These are phyloP conservation scores for Xylaria castorea DNA, from an alignment of 495 filamentous ascomycete species.

Conservation along the genomic window DNA sequence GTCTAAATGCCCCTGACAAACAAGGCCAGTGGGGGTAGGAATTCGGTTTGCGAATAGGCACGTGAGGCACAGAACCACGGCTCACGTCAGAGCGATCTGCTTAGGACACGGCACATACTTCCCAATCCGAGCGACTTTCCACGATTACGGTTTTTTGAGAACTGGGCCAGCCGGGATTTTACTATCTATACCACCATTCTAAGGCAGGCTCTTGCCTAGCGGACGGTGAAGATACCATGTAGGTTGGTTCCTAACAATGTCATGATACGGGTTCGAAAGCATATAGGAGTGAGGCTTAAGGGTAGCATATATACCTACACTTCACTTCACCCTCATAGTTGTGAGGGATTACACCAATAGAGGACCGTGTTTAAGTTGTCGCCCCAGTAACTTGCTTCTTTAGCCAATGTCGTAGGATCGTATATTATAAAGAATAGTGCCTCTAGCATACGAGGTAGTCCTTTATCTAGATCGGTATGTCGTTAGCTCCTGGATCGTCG, in stretches of 20 bases:
- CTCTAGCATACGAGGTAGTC: background rate
- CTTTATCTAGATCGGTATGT: background rate
- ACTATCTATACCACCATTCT: background rate
- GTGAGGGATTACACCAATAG: constrained; percentile 8
- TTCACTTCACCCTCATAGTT: background rate
- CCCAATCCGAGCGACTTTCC: constrained; percentile 12
- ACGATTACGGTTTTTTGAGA: background rate
- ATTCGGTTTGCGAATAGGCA: background rate
- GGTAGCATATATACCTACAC: background rate
- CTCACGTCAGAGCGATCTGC: constrained; percentile 16
- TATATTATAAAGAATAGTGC: background rate
- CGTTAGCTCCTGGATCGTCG: background rate
- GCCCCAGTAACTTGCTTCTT: constrained; percentile 16
- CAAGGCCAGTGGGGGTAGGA: background rate
- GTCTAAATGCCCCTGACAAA: background rate
- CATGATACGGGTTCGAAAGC: constrained; percentile 4
- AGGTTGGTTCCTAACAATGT: constrained; percentile 3
- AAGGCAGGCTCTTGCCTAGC: background rate
- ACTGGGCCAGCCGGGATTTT: background rate
- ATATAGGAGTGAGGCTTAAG: constrained; percentile 4
- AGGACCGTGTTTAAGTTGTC: background rate
- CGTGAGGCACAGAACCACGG: constrained; percentile 17
- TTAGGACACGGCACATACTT: constrained; percentile 13
- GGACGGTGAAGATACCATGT: constrained; percentile 4
- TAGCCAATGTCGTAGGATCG: background rate